phyloP scores from a whole-genome alignment of 108 stramenopile species.

The Cyclotella atomus region DNA sequence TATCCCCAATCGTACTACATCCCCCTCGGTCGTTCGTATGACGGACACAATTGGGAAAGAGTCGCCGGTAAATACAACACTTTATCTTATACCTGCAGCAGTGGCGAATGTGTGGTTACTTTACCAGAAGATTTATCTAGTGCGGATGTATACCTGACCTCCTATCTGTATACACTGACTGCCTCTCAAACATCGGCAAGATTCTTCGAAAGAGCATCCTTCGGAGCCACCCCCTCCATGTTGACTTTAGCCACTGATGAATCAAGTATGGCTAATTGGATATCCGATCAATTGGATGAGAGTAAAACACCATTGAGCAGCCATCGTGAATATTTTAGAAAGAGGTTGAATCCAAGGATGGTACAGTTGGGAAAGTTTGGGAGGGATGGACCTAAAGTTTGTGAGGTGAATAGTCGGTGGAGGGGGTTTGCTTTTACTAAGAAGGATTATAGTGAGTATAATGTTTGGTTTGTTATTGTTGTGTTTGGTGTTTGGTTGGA shows the following conservation, averaged over 20 bases:
- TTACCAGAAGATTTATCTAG: not conserved
- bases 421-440: slow-evolving; percentile 40
- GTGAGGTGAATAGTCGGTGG: slow-evolving; percentile 31
- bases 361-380: slow-evolving; percentile 31
- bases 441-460: slow-evolving; percentile 18
- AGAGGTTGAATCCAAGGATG: slow-evolving; percentile 33
- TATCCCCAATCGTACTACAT: slow-evolving; percentile 17
- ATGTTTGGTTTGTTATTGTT: no score
- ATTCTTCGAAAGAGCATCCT: slow-evolving; percentile 35
- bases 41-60: slow-evolving; percentile 33
- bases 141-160: slow-evolving; percentile 1
- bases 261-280: slow-evolving; percentile 8
- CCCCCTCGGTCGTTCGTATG: slow-evolving; percentile 36
- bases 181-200: slow-evolving; percentile 8
- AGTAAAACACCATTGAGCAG: not conserved
- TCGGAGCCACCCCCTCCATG: slow-evolving; percentile 14
- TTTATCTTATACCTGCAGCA: slow-evolving; percentile 10
- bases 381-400: slow-evolving; percentile 23
- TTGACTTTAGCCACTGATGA: not conserved
- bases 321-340: slow-evolving; percentile 47
- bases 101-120: slow-evolving; percentile 4
- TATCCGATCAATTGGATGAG: slow-evolving; percentile 19
- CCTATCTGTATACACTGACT: slow-evolving; percentile 11
- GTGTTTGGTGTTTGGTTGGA: no score
- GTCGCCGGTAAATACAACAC: slow-evolving; percentile 16